Evolutionary conservation across 148 eudicot species (phyloP).

Genomic region (Cornus controversa): DNA sequence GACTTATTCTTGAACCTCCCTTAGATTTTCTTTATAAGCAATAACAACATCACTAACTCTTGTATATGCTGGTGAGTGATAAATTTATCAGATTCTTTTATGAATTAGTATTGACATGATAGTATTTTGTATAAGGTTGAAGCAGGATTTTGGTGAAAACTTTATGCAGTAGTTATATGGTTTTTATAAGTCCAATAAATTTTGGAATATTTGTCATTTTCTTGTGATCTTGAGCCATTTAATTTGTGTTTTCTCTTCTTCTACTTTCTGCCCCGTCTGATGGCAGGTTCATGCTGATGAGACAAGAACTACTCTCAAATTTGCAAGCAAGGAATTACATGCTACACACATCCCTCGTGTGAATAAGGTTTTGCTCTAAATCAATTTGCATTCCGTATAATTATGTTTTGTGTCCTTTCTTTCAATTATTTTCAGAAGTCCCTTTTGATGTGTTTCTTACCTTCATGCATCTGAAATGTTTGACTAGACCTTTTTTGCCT

Average conservation of each 20-base stretch:
- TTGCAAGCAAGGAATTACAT: constrained; percentile 95
- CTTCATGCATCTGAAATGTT: background rate
- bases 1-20: no score
- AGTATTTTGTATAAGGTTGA: background rate
- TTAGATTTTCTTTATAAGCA: no score
- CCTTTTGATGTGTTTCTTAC: background rate
- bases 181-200: background rate
- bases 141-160: background rate
- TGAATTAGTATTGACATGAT: background rate
- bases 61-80: background rate
- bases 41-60: no score
- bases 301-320: constrained; percentile 96
- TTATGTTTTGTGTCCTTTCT: constrained; percentile 9
- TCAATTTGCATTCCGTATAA: background rate
- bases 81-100: background rate
- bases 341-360: constrained; percentile 93
- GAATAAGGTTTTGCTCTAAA: constrained; percentile 62
- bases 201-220: background rate
- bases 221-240: no score
- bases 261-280: constrained; percentile 11
- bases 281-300: constrained; percentile 95
- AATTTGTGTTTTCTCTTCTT: background rate
- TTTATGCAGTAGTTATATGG: background rate
- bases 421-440: background rate
- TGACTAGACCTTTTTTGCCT: background rate